Conservation (phyloP, 352 stramenopile genomes). For the Pythium angustatum region DNA sequence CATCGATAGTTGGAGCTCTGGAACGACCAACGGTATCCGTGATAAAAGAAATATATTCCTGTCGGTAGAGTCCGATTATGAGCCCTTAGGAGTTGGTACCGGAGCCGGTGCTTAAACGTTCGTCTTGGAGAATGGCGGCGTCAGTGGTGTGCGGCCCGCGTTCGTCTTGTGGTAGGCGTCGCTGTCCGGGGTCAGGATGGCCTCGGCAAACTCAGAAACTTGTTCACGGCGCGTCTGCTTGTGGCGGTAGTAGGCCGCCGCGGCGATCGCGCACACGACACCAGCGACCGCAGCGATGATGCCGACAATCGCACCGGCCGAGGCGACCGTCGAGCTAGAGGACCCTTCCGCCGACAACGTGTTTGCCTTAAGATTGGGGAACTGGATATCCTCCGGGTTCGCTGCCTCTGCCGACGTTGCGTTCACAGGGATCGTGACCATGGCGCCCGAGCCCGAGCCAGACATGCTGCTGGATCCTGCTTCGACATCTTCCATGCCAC, state of each 20-base stretch:
- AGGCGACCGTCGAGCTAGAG: neutral
- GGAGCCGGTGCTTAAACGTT: too few species aligned
- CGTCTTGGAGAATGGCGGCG: neutral
- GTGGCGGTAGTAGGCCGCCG: neutral
- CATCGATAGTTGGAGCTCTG: too few species aligned
- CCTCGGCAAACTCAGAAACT: neutral
- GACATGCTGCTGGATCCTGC: neutral
- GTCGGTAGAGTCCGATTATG: too few species aligned
- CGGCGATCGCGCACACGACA: neutral
- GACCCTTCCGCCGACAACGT: constrained; percentile 1
- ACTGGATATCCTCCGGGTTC: constrained; percentile 9
- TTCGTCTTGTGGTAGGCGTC: neutral
- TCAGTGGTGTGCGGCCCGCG: neutral
- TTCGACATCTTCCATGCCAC: constrained; percentile 10
- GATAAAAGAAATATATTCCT: too few species aligned
- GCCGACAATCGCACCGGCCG: neutral
- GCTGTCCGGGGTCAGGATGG: neutral
- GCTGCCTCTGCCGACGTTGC: neutral
- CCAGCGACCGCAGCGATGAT: constrained; percentile 4
- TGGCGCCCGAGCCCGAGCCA: neutral
- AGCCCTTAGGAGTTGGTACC: too few species aligned
- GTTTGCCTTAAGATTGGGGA: neutral
- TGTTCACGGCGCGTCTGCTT: neutral
- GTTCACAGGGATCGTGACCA: neutral
- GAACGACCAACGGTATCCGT: too few species aligned